phyloP scores from a whole-genome alignment of 2,329 filamentous ascomycete species.

The Pyrenochaeta sp. region DNA sequence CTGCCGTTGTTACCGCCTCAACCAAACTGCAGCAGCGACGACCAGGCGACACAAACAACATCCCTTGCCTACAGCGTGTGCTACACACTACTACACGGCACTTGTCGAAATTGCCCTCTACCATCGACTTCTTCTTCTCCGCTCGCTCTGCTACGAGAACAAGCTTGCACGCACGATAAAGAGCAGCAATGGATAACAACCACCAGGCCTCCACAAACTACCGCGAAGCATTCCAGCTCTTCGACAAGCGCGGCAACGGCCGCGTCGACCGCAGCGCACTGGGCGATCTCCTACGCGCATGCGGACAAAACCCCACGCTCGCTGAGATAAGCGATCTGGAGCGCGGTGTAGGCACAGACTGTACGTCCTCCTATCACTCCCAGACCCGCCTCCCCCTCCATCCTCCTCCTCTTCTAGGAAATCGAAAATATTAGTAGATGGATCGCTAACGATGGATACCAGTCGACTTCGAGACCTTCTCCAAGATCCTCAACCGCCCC shows the following conservation, averaged over 20 bases:
- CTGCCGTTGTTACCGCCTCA: slow-evolving; percentile 20
- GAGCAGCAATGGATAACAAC: slow-evolving; percentile 46
- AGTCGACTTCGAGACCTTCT: slow-evolving; percentile 99
- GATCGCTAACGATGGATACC: slow-evolving; percentile 8
- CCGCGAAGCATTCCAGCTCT: slow-evolving; percentile 99
- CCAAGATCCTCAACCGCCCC: slow-evolving; percentile 94
- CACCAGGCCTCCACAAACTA: slow-evolving; percentile 87
- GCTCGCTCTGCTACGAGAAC: slow-evolving; percentile 9
- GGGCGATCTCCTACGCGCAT: slow-evolving; percentile 93
- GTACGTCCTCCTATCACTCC: slow-evolving; percentile 66
- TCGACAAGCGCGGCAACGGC: slow-evolving; percentile 98
- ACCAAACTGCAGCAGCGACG: slow-evolving; percentile 4
- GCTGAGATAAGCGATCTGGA: slow-evolving; percentile 92
- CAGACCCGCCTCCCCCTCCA: background rate
- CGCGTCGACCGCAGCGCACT: slow-evolving; percentile 86
- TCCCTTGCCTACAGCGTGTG: slow-evolving; percentile 11
- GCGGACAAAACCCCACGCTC: slow-evolving; percentile 96
- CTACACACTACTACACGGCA: background rate
- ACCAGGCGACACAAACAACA: slow-evolving; percentile 20
- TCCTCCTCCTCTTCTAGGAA: background rate
- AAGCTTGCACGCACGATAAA: slow-evolving; percentile 8
- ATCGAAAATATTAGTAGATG: background rate
- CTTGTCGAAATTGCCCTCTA: background rate
- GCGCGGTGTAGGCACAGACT: slow-evolving; percentile 87
- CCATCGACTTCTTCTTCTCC: background rate